Conservation (phyloP, 2,329 filamentous ascomycete genomes). For the Fusarium devonianum region DNA sequence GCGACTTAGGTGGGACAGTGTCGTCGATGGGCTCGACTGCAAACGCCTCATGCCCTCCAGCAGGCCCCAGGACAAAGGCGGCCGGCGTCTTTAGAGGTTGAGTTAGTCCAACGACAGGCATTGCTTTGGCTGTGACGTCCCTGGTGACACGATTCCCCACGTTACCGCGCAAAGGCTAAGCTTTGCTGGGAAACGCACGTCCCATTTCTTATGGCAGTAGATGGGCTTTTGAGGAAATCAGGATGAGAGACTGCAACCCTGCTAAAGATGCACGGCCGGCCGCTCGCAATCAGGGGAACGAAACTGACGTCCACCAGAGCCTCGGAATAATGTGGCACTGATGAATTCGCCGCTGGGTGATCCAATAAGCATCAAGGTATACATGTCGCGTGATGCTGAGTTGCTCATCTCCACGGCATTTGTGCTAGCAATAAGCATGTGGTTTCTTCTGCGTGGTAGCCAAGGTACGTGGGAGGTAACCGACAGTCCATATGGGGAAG, state of each 20-base stretch:
- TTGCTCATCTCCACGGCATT: constrained; percentile 3
- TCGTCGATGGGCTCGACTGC: constrained; percentile 6
- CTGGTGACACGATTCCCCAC: constrained; percentile 34
- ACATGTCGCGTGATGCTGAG: constrained; percentile 5
- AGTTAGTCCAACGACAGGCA: constrained; percentile 21
- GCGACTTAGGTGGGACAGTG: too few relatives aligned
- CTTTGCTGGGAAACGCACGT: constrained; percentile 34
- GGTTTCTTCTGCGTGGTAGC: too few relatives aligned
- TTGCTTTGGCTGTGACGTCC: constrained; percentile 10
- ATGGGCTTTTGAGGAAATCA: constrained; percentile 31
- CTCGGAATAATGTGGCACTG: too few relatives aligned
- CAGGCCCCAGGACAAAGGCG: too few relatives aligned
- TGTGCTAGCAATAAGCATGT: constrained; percentile 4
- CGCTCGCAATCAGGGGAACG: constrained; percentile 15
- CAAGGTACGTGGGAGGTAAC: constrained; percentile 11
- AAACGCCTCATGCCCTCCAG: constrained; percentile 19
- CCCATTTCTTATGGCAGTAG: constrained; percentile 28
- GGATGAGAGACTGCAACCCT: constrained; percentile 13
- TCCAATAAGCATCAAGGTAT: background rate
- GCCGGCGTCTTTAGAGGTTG: constrained; percentile 23
- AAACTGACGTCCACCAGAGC: constrained; percentile 20
- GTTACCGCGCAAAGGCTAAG: constrained; percentile 32
- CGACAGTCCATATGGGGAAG: constrained; percentile 1
- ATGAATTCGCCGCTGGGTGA: too few relatives aligned
- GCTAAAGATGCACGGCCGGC: constrained; percentile 35